Percentiles rank a stretch among this genome's conserved stretches.
Conservation (phyloP, 108 stramenopile species). For the Hondaea fermentalgiana region DNA sequence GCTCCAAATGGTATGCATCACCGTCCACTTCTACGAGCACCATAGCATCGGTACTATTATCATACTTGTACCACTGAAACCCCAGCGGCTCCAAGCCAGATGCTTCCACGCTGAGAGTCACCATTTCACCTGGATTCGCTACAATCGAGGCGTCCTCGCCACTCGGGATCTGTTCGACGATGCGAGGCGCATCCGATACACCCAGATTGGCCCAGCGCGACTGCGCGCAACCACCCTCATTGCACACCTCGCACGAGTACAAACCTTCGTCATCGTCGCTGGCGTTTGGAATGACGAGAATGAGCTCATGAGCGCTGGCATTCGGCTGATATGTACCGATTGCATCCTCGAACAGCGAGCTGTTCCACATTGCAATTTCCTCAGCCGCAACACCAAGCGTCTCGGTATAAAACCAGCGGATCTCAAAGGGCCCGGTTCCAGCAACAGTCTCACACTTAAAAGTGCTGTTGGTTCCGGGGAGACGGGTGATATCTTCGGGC, state of each 20-base stretch:
- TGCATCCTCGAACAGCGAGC: not conserved
- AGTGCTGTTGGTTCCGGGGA: not conserved
- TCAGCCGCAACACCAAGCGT: not conserved
- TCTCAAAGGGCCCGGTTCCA: not conserved
- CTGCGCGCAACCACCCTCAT: not conserved
- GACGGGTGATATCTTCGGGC: not conserved
- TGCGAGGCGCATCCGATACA: not conserved
- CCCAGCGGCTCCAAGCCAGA: not conserved
- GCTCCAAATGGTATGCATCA: not conserved
- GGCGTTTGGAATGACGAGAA: not conserved
- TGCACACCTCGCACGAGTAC: not conserved
- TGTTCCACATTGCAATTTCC: not conserved
- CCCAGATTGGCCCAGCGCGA: constrained; percentile 7
- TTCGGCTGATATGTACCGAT: not conserved
- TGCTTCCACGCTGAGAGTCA: not conserved
- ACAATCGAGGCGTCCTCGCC: not conserved
- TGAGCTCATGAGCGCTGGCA: not conserved
- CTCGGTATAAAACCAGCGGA: not conserved
- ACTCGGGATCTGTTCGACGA: not conserved
- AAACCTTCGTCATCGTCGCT: not conserved
- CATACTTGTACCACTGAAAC: constrained; percentile 4
- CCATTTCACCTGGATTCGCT: not conserved
- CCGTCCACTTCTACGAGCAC: not conserved
- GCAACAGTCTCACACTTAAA: not conserved
- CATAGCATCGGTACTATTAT: not conserved